Percentiles rank a stretch among this genome's conserved stretches.
These are phyloP conservation scores for Akebia trifoliata DNA, from an alignment of 164 flowering plant genomes.

Conservation along the genomic window DNA sequence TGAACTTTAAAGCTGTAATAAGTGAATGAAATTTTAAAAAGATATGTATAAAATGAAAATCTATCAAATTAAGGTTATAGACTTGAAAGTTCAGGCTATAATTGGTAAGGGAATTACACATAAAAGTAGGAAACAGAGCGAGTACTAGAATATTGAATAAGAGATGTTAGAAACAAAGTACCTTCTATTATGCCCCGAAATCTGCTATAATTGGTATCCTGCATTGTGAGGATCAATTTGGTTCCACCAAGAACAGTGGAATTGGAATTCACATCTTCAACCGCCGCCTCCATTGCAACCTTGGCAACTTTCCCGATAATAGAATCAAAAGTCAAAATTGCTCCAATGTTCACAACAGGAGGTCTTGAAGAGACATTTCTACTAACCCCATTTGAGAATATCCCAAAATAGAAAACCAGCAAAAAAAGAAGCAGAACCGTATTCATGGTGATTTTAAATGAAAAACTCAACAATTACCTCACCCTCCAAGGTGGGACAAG, in stretches of 20 bases:
- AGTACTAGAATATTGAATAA: too few species aligned
- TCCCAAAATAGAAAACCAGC: slow-evolving; percentile 8
- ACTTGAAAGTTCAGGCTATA: neutral
- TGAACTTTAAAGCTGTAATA: slow-evolving; percentile 33
- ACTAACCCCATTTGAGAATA: slow-evolving; percentile 9
- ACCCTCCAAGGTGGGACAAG: too few species aligned
- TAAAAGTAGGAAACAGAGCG: neutral
- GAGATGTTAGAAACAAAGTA: slow-evolving; percentile 26
- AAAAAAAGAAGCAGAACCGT: slow-evolving; percentile 9
- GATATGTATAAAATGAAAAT: too few species aligned
- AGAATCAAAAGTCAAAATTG: slow-evolving; percentile 43
- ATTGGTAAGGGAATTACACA: too few species aligned
- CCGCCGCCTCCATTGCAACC: slow-evolving; percentile 69
- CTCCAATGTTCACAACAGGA: slow-evolving; percentile 49
- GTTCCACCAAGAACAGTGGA: slow-evolving; percentile 50
- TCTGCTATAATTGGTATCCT: slow-evolving; percentile 58
- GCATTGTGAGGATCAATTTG: slow-evolving; percentile 35
- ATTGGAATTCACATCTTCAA: slow-evolving; percentile 60
- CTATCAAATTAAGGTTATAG: slow-evolving; percentile 1
- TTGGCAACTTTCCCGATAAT: slow-evolving; percentile 50
- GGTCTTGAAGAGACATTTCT: slow-evolving; percentile 30
- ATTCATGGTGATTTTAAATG: too few species aligned
- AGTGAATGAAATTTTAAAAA: neutral
- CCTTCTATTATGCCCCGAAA: slow-evolving; percentile 61
- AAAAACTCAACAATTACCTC: too few species aligned